Percentiles rank a stretch among this genome's conserved stretches.
phyloP scores from a whole-genome alignment of 306 rosid species.

The Medicago truncatula region DNA sequence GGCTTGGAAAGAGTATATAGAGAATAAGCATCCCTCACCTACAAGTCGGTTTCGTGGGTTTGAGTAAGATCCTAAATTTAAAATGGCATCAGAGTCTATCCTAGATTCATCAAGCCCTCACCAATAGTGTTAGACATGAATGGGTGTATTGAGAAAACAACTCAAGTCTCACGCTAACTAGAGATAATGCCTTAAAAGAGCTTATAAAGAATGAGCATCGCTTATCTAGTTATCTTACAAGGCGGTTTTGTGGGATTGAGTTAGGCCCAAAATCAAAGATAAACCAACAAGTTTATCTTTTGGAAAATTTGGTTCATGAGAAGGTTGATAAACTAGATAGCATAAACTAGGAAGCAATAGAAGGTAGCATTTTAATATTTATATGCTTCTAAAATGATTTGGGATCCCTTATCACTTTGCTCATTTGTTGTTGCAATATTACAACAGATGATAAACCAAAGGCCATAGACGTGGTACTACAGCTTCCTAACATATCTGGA shows the following conservation, averaged over 20 bases:
- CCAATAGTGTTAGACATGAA: neutral
- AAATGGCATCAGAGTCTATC: too few species aligned
- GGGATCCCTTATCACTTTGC: constrained; percentile 45
- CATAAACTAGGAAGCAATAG: constrained; percentile 22
- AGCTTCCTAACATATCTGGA: constrained; percentile 43
- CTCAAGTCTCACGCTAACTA: neutral
- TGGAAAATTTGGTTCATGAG: neutral
- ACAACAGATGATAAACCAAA: constrained; percentile 46
- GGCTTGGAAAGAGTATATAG: neutral
- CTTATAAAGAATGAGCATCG: neutral
- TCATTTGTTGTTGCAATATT: constrained; percentile 43
- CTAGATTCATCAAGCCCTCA: neutral
- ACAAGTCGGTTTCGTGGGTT: neutral
- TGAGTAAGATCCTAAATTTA: neutral
- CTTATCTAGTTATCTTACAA: neutral
- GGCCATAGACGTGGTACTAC: constrained; percentile 33
- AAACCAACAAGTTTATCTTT: neutral
- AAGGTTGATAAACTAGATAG: constrained; percentile 16
- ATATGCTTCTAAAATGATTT: constrained; percentile 5
- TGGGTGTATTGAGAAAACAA: neutral
- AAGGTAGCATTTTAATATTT: neutral
- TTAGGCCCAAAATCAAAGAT: neutral
- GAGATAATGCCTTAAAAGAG: neutral
- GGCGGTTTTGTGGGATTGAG: neutral
- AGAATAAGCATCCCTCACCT: neutral